A percentile compares a stretch with the other conserved stretches of the same genome.
phyloP scores from a whole-genome alignment of 192 early-diverging fungal genomes.

The Neocallimastix lanati region DNA sequence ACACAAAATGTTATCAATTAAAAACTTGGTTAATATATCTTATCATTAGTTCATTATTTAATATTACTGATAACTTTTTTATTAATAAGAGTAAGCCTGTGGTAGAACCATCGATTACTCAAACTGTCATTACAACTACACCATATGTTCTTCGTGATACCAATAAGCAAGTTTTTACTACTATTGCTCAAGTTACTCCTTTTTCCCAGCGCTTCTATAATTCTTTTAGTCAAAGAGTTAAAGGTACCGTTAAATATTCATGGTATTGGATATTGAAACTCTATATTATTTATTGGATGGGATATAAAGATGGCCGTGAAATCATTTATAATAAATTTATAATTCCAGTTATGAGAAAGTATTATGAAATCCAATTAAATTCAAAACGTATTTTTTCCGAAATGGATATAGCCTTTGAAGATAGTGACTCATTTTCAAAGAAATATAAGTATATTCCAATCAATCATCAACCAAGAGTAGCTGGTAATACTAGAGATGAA shows the following conservation, averaged over 20 bases:
- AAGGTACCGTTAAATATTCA: neutral
- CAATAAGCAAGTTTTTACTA: neutral
- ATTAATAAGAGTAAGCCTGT: neutral
- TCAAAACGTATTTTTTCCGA: neutral
- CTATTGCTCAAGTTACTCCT: neutral
- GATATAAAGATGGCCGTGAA: neutral
- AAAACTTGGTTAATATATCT: neutral
- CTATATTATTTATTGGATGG: neutral
- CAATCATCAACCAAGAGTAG: neutral
- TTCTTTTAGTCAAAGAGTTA: neutral
- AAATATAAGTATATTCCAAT: neutral
- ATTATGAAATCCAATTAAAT: neutral
- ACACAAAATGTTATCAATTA: neutral
- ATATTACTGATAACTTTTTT: neutral
- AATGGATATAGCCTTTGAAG: neutral
- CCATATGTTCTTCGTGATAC: neutral
- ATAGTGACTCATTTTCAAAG: neutral
- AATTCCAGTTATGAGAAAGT: neutral
- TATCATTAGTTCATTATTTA: neutral
- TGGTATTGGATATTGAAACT: neutral
- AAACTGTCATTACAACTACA: neutral
- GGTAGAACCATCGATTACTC: neutral
- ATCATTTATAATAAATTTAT: neutral
- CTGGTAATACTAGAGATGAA: neutral
- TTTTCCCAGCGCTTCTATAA: neutral